Base-by-base conservation (phyloP, 176 grass and related monocot species). In the Areca catechu region DNA sequence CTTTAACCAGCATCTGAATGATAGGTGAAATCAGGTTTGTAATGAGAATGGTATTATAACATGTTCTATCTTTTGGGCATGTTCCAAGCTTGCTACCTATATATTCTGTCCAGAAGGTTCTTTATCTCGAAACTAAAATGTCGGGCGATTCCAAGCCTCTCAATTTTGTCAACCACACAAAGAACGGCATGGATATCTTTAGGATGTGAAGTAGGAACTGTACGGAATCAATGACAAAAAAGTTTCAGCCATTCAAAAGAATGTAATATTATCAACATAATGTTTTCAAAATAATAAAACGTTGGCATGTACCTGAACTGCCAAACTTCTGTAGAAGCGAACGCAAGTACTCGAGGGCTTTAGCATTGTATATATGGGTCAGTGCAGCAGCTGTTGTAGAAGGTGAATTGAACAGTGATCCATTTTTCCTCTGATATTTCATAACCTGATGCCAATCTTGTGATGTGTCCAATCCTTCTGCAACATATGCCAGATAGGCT, bases 1-100 rank as follows among this genome's bases (percentile, higher is more conserved):
- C 52, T 81, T 61, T 59, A 95, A 78, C 90, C 90, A 95, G 55
- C 18, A 73, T 53, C 90, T 95, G 83, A 48, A 89, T 73, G 24
- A 15, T 23, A 19, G 19, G 16, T 21, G 9, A 51, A 21, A 61
- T 66, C 17, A 86, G 20, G 3, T 69, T 75, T 20, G 25, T 54
- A 29, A 49, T 49, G 22, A 30, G 19, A 65, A 20, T 15, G 30
- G 54, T 17, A 19, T 3, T 5, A 47, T 48, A 68, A 30, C 54
- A 52, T 24, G 20, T 47, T 23, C 51, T n/a, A n/a, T n/a, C 17
- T 43, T 10, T 5, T 29, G 25, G 15, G 24, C 2, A 51, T 66
- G 10, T 30, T 48, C 69, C 34, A 64, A 54, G 48, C 50, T 20
- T 1, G 23, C 2, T 77, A 86, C 90, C 62, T 76, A 49, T 89